Evolutionary conservation across 768 basidiomycete species (phyloP).

Genomic region (Mycena galericulata): DNA sequence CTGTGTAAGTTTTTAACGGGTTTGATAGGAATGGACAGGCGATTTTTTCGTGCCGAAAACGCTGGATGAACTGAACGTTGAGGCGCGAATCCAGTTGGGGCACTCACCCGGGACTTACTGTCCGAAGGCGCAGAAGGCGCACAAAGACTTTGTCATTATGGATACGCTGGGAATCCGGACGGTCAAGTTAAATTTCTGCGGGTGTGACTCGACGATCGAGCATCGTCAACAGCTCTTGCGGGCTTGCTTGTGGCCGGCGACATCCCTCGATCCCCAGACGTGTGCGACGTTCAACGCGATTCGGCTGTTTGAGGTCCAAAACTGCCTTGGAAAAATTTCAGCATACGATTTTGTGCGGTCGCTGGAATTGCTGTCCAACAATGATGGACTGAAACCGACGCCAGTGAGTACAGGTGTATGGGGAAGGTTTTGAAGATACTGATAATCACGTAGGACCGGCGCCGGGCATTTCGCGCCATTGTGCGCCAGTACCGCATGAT

Average conservation of each 20-base stretch:
- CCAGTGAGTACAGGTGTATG: background rate
- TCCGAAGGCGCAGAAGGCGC: background rate
- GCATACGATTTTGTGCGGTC: conserved; percentile 1
- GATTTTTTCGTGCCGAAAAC: background rate
- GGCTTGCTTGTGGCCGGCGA: conserved; percentile 26
- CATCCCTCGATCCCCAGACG: background rate
- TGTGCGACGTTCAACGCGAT: conserved; percentile 13
- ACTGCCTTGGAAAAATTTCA: conserved; percentile 12
- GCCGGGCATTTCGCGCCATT: conserved; percentile 1
- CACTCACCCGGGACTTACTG: background rate
- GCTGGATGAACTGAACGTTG: background rate
- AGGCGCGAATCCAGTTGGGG: conserved; percentile 2
- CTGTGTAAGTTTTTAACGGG: background rate
- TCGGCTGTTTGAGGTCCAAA: background rate
- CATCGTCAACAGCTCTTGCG: conserved; percentile 27
- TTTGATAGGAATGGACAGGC: conserved; percentile 8
- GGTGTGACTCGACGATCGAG: background rate
- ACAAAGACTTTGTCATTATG: conserved; percentile 2
- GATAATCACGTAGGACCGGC: background rate
- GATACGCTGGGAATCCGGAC: conserved; percentile 12
- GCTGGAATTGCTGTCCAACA: conserved; percentile 8
- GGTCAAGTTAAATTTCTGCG: conserved; percentile 3
- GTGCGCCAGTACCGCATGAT: conserved; percentile 9
- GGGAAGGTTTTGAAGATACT: background rate
- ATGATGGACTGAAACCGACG: background rate